These are phyloP conservation scores for Castanea mollissima DNA, from an alignment of 306 rosid species.

Conservation along the genomic window DNA sequence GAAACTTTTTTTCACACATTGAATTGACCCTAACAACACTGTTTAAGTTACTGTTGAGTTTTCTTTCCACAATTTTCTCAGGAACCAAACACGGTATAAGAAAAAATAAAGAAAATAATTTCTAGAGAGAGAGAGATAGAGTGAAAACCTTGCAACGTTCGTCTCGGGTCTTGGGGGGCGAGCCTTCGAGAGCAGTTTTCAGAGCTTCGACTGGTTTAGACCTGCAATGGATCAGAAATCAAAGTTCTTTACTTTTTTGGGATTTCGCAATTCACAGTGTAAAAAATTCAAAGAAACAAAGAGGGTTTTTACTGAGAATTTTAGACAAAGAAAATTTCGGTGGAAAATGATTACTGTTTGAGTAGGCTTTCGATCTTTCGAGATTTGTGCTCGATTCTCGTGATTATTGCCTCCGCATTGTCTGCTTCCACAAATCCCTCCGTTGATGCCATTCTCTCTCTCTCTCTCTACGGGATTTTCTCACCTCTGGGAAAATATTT, in stretches of 20 bases:
- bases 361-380: conserved; percentile 94
- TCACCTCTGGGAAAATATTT: background rate
- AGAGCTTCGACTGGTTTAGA: conserved; percentile 84
- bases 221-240: conserved; percentile 36
- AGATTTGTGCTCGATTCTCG: conserved; percentile 91
- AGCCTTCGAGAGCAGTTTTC: conserved; percentile 96
- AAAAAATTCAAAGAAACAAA: background rate
- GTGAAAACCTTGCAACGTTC: conserved; percentile 87
- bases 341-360: conserved; percentile 54
- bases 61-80: background rate
- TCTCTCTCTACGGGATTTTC: conserved; percentile 1
- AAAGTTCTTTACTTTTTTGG: background rate
- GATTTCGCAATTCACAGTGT: background rate
- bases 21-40: background rate
- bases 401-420: conserved; percentile 88
- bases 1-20: background rate
- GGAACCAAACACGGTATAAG: background rate
- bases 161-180: conserved; percentile 77
- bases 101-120: background rate
- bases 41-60: background rate
- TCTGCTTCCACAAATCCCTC: conserved; percentile 72
- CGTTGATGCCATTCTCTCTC: conserved; percentile 51
- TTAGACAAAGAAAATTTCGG: too few relatives aligned
- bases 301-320: background rate
- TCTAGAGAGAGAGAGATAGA: background rate